Evolutionary conservation across 129 eudicot genomes (phyloP).

Genomic region (Scalesia atractyloides): DNA sequence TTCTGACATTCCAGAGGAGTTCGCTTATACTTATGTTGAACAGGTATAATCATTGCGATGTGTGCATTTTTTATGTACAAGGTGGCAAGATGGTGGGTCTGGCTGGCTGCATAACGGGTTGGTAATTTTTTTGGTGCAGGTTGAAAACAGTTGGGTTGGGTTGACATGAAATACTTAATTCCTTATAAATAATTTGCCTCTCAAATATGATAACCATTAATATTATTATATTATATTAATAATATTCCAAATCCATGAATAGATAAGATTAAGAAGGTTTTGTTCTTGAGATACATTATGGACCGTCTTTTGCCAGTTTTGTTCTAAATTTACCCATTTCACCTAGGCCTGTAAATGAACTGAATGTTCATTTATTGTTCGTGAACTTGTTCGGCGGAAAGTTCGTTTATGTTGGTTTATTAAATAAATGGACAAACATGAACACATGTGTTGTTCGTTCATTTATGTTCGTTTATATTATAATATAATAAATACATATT

Average conservation of each 20-base stretch:
- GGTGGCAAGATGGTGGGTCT: background rate
- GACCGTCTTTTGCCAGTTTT: background rate
- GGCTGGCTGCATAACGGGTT: background rate
- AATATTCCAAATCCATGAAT: background rate
- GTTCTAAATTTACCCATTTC: background rate
- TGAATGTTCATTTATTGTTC: no score
- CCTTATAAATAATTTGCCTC: background rate
- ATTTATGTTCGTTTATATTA: no score
- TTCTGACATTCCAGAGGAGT: slow-evolving; percentile 90
- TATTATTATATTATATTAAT: background rate
- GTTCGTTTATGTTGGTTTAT: no score
- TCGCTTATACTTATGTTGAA: slow-evolving; percentile 66
- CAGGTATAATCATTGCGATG: slow-evolving; percentile 44
- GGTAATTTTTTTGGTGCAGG: background rate
- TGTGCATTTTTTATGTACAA: slow-evolving; percentile 1
- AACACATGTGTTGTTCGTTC: no score
- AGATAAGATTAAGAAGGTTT: background rate
- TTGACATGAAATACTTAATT: background rate
- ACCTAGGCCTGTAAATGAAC: background rate
- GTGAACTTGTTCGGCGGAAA: no score
- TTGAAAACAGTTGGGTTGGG: background rate
- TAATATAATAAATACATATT: no score
- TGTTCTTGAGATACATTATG: background rate
- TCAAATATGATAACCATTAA: background rate
- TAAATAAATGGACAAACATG: no score